Percentiles rank a stretch among this genome's conserved stretches.
phyloP scores from a whole-genome alignment of 345 rosid genomes.

The Ceriops decandra region DNA sequence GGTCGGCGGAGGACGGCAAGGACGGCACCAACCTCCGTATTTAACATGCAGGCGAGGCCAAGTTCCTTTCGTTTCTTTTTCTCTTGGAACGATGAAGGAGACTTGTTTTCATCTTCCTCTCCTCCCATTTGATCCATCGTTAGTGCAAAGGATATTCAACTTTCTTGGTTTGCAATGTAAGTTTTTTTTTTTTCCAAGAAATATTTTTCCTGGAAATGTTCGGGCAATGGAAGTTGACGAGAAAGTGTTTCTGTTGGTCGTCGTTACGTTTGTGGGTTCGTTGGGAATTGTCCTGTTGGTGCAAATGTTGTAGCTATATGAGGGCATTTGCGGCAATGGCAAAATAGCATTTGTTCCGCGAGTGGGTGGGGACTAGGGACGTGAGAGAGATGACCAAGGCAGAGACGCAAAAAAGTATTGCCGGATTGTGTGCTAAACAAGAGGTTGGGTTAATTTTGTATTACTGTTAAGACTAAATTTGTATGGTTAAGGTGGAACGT shows the following conservation, averaged over 20 bases:
- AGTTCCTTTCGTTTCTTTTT: slow-evolving; percentile 50
- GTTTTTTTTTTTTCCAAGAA: too few relatives aligned
- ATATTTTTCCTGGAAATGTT: too few relatives aligned
- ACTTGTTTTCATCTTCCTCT: slow-evolving; percentile 23
- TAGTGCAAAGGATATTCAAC: background rate
- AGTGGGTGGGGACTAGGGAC: background rate
- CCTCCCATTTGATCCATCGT: slow-evolving; percentile 4
- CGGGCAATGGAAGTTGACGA: too few relatives aligned
- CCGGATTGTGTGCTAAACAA: slow-evolving; percentile 28
- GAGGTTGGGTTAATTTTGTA: slow-evolving; percentile 17
- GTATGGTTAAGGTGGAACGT: slow-evolving; percentile 18
- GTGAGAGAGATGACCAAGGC: background rate
- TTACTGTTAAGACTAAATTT: background rate
- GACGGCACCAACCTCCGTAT: slow-evolving; percentile 85
- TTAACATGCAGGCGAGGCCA: slow-evolving; percentile 82
- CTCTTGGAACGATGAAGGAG: slow-evolving; percentile 8
- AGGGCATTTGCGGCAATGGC: background rate
- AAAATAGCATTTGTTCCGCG: too few relatives aligned
- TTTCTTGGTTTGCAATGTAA: too few relatives aligned
- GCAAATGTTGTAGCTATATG: background rate
- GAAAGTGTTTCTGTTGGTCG: background rate
- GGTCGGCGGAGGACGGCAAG: slow-evolving; percentile 80
- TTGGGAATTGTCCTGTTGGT: background rate
- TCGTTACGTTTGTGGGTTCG: background rate
- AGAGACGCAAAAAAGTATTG: too few relatives aligned